These are phyloP conservation scores for Ophiocordyceps polyrhachis-furcata DNA, from an alignment of 2,329 filamentous ascomycete genomes.

Conservation along the genomic window DNA sequence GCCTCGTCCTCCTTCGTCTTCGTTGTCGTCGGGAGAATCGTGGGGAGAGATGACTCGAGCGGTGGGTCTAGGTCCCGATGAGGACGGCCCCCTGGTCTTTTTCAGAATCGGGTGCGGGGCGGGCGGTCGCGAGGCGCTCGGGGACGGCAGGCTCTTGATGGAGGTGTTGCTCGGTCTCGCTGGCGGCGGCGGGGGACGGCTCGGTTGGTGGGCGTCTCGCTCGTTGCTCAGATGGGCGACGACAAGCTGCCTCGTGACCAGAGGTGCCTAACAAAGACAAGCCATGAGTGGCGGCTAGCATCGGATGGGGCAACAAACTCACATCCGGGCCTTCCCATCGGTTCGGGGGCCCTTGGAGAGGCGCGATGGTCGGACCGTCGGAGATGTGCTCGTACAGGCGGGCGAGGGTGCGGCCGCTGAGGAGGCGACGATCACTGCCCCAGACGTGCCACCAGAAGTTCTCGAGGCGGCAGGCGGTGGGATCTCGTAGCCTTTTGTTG, in stretches of 20 bases:
- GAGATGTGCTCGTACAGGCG: slow-evolving; percentile 39
- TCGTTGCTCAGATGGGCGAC: slow-evolving; percentile 7
- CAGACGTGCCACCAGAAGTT: slow-evolving; percentile 51
- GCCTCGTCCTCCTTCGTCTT: no score
- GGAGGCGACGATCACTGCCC: slow-evolving; percentile 34
- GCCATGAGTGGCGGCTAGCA: background rate
- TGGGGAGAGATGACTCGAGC: slow-evolving; percentile 40
- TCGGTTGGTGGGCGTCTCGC: slow-evolving; percentile 2
- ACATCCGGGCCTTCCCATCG: slow-evolving; percentile 33
- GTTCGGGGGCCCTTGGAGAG: slow-evolving; percentile 32
- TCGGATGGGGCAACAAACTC: slow-evolving; percentile 3
- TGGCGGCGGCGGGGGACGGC: slow-evolving; percentile 2
- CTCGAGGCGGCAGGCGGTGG: slow-evolving; percentile 42
- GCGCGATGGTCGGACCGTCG: slow-evolving; percentile 35
- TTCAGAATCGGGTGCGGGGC: slow-evolving; percentile 40
- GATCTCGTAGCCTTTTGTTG: slow-evolving; percentile 37
- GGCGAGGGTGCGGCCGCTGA: slow-evolving; percentile 35
- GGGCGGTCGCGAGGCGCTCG: slow-evolving; percentile 21
- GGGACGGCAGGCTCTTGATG: slow-evolving; percentile 16
- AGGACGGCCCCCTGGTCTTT: slow-evolving; percentile 34
- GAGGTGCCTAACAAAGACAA: slow-evolving; percentile 7
- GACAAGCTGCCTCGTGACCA: slow-evolving; percentile 12
- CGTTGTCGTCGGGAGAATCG: slow-evolving; percentile 21
- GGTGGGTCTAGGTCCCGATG: slow-evolving; percentile 34
- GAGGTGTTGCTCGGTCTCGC: slow-evolving; percentile 7